A percentile compares a stretch with the other conserved stretches of the same genome.
Conservation (phyloP, 345 rosid genomes). For the Salix arbutifolia region DNA sequence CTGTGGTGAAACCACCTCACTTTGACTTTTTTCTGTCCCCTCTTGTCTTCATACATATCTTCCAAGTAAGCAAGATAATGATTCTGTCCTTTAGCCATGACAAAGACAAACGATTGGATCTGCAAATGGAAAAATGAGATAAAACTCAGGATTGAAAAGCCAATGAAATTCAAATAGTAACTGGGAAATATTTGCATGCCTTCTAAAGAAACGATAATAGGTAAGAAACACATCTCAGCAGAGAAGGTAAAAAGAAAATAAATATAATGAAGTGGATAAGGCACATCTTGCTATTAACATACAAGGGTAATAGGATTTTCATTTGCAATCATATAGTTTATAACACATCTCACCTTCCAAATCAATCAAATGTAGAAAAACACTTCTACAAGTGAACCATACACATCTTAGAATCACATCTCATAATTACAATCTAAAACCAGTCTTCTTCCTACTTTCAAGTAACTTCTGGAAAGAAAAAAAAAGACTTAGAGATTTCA, state of each 20-base stretch:
- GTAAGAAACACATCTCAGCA: background rate
- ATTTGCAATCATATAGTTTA: background rate
- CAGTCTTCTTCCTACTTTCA: background rate
- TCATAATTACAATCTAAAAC: background rate
- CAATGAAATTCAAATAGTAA: background rate
- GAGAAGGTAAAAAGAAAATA: no score
- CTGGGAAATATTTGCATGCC: background rate
- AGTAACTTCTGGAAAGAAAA: background rate
- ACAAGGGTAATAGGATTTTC: background rate
- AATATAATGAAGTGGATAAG: background rate
- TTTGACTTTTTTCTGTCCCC: conserved; percentile 88
- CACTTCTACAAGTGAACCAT: background rate
- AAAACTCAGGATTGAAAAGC: conserved; percentile 16
- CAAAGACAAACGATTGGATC: conserved; percentile 93
- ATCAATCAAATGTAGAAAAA: background rate
- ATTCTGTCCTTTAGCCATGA: conserved; percentile 82
- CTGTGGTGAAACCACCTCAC: conserved; percentile 95
- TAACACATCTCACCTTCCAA: background rate
- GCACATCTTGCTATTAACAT: background rate
- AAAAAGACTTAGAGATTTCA: background rate
- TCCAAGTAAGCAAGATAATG: conserved; percentile 87
- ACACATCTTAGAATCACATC: background rate
- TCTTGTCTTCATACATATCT: conserved; percentile 97
- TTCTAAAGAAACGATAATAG: background rate
- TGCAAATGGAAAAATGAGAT: conserved; percentile 27